Percentiles rank a stretch among this genome's conserved stretches.
phyloP scores from a whole-genome alignment of 2,329 filamentous ascomycete genomes.

The Stylonectria norvegica region DNA sequence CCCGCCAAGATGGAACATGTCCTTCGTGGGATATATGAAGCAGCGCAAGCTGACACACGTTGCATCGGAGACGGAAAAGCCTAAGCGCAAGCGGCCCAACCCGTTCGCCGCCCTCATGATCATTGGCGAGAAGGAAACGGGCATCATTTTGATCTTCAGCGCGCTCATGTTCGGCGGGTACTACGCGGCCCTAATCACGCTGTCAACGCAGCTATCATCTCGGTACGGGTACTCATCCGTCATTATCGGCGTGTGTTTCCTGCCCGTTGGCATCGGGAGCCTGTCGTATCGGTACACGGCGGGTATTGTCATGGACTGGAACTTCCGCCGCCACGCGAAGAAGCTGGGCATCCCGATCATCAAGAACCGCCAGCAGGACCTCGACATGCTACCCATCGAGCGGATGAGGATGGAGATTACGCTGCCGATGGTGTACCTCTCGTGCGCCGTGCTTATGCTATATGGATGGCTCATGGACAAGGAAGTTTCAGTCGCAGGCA shows the following conservation, averaged over 20 bases:
- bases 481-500: slow-evolving; percentile 2
- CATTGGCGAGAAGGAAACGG: slow-evolving; percentile 1
- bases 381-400: slow-evolving; percentile 4
- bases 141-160: slow-evolving; percentile 3
- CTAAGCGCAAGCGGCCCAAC: slow-evolving; percentile 1
- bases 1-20: neutral
- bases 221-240: slow-evolving; percentile 6
- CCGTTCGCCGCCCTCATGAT: slow-evolving; percentile 5
- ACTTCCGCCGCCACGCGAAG: slow-evolving; percentile 8
- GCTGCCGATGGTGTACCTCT: slow-evolving; percentile 3
- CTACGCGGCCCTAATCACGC: slow-evolving; percentile 4
- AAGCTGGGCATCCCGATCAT: slow-evolving; percentile 4
- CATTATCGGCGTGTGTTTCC: slow-evolving; percentile 5
- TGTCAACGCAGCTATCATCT: slow-evolving; percentile 2
- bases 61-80: neutral
- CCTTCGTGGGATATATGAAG: neutral
- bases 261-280: slow-evolving; percentile 6
- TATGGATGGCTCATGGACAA: slow-evolving; percentile 9
- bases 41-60: neutral
- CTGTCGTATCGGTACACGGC: slow-evolving; percentile 4
- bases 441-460: slow-evolving; percentile 4
- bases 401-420: slow-evolving; percentile 7
- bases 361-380: slow-evolving; percentile 8
- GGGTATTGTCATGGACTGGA: slow-evolving; percentile 6
- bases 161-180: slow-evolving; percentile 9